phyloP scores from a whole-genome alignment of 169 alveolate species.

The Plasmodium berghei region DNA sequence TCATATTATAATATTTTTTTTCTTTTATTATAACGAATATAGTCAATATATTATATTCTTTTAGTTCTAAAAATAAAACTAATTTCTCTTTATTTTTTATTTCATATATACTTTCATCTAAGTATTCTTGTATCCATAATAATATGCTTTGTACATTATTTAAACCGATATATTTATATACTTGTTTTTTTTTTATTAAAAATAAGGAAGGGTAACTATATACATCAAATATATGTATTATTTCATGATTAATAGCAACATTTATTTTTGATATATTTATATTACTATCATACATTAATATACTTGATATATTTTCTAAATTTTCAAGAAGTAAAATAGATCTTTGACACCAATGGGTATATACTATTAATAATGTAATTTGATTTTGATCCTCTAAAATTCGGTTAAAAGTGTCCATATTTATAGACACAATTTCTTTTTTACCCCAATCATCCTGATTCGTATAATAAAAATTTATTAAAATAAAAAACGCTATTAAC shows the following conservation, averaged over 20 bases:
- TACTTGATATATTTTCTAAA: slow-evolving; percentile 33
- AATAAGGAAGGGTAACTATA: slow-evolving; percentile 65
- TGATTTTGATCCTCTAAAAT: slow-evolving; percentile 27
- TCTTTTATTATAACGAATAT: slow-evolving; percentile 57
- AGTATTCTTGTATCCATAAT: slow-evolving; percentile 36
- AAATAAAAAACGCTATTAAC: slow-evolving; percentile 3
- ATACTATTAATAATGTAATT: slow-evolving; percentile 44
- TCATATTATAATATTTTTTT: background rate
- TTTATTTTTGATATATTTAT: slow-evolving; percentile 52
- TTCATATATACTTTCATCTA: slow-evolving; percentile 45
- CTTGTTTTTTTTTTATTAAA: slow-evolving; percentile 35
- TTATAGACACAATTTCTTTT: slow-evolving; percentile 16
- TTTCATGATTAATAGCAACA: slow-evolving; percentile 23
- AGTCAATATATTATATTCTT: slow-evolving; percentile 65
- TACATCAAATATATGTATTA: slow-evolving; percentile 45
- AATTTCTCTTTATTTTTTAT: slow-evolving; percentile 52
- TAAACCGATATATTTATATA: slow-evolving; percentile 29
- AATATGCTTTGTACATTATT: slow-evolving; percentile 12
- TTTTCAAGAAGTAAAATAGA: slow-evolving; percentile 46
- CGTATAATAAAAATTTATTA: slow-evolving; percentile 21
- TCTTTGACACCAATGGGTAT: slow-evolving; percentile 63
- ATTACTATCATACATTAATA: slow-evolving; percentile 37
- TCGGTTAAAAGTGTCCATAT: slow-evolving; percentile 19
- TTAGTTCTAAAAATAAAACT: slow-evolving; percentile 11
- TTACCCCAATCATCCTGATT: background rate